Conservation (phyloP, 2,329 filamentous ascomycete genomes). For the Coleophoma crateriformis region DNA sequence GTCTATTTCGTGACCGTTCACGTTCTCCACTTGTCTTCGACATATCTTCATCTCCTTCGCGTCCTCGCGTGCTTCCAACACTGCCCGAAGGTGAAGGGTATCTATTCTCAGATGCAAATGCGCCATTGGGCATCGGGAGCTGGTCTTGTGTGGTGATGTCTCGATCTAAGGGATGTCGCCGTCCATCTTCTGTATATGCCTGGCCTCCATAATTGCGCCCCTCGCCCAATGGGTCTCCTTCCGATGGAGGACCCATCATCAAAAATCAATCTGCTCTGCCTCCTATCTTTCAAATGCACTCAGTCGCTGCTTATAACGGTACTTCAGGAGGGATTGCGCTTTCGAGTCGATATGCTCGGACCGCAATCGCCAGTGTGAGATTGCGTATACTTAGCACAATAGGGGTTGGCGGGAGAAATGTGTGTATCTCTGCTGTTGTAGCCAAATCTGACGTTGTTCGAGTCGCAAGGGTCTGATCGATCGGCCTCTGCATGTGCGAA, state of each 20-base stretch:
- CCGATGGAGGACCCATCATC: slow-evolving; percentile 29
- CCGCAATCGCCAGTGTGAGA: slow-evolving; percentile 15
- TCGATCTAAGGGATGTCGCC: slow-evolving; percentile 17
- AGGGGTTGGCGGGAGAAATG: slow-evolving; percentile 2
- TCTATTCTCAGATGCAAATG: slow-evolving; percentile 19
- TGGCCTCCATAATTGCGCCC: slow-evolving; percentile 15
- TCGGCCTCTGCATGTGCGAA: slow-evolving; percentile 21
- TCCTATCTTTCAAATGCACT: slow-evolving; percentile 6
- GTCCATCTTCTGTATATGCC: slow-evolving; percentile 9
- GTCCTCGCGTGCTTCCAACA: slow-evolving; percentile 16
- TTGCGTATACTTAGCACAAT: not conserved
- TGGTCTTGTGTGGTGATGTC: slow-evolving; percentile 10
- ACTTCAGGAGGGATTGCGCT: not conserved
- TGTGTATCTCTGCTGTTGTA: slow-evolving; percentile 3
- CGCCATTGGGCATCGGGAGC: slow-evolving; percentile 20
- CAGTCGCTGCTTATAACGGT: too few species aligned
- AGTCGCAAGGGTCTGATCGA: slow-evolving; percentile 21
- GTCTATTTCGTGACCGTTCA: slow-evolving; percentile 49
- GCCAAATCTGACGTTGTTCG: slow-evolving; percentile 16
- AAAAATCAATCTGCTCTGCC: slow-evolving; percentile 3
- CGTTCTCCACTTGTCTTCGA: slow-evolving; percentile 43
- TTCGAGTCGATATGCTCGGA: slow-evolving; percentile 4
- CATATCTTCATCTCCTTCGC: slow-evolving; percentile 10
- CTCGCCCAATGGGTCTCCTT: slow-evolving; percentile 27
- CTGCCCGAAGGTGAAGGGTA: slow-evolving; percentile 17